A percentile compares a stretch with the other conserved stretches of the same genome.
Evolutionary conservation across 139 green algal genomes (phyloP).

Genomic region (Micractinium sp.): DNA sequence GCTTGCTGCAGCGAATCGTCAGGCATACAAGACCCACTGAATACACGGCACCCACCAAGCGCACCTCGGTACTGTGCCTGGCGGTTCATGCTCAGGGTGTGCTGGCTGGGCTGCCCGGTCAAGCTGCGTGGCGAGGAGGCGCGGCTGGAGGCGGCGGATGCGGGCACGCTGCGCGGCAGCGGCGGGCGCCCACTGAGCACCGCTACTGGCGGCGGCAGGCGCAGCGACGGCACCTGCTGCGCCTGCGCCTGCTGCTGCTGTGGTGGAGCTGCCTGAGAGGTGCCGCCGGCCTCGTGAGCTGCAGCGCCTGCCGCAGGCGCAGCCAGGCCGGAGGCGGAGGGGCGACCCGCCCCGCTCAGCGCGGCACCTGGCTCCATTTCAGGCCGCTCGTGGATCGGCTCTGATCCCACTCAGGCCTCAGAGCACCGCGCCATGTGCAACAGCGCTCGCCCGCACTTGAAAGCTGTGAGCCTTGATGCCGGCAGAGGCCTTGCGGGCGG

Average conservation of each 20-base stretch:
- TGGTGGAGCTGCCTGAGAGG: no score
- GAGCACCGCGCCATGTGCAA: no score
- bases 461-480: no score
- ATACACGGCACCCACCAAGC: not conserved
- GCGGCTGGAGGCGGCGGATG: constrained; percentile 22
- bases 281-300: not conserved
- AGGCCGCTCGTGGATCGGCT: no score
- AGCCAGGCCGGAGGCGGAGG: not conserved
- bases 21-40: not conserved
- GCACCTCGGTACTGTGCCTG: constrained; percentile 39
- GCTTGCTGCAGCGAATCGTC: no score
- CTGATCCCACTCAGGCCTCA: no score
- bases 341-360: no score
- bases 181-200: constrained; percentile 6
- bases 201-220: not conserved
- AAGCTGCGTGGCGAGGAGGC: constrained; percentile 23
- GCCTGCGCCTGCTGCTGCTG: not conserved
- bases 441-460: no score
- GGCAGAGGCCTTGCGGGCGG: no score
- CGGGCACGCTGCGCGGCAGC: constrained; percentile 20
- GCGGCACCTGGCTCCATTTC: no score
- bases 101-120: constrained; percentile 24
- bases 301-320: not conserved
- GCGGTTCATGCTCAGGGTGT: constrained; percentile 24
- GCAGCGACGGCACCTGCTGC: not conserved